These are phyloP conservation scores for Chamaecyparis obtusa DNA, from an alignment of 75 land plant genomes.

Conservation along the genomic window DNA sequence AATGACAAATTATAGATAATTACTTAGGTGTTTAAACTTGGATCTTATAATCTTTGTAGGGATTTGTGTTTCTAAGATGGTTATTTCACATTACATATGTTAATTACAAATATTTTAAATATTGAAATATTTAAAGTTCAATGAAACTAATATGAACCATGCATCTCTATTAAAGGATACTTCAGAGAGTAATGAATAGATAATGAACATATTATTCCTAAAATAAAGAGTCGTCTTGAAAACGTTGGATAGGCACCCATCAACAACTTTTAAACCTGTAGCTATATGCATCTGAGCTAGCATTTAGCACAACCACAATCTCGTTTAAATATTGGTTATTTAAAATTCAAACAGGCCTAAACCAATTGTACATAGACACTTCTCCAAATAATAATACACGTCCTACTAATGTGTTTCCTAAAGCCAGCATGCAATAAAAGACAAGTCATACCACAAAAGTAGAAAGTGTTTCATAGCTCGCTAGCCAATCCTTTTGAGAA, in stretches of 20 bases:
- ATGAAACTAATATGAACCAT: neutral
- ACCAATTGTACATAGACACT: neutral
- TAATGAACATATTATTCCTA: neutral
- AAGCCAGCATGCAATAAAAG: neutral
- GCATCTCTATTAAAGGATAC: neutral
- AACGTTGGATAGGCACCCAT: neutral
- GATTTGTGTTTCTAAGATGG: too few species aligned
- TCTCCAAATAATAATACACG: neutral
- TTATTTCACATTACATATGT: too few species aligned
- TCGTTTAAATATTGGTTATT: neutral
- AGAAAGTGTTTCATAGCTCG: constrained; percentile 87
- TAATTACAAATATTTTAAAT: neutral
- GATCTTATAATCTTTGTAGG: neutral
- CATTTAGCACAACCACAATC: neutral
- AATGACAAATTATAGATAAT: neutral
- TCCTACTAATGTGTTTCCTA: neutral
- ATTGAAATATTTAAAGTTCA: neutral
- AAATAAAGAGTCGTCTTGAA: neutral
- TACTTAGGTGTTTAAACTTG: neutral
- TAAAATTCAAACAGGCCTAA: neutral
- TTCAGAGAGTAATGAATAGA: neutral
- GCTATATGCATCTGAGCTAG: neutral
- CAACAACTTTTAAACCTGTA: neutral
- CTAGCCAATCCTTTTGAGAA: constrained; percentile 94
- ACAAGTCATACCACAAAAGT: constrained; percentile 73